Conservation (phyloP, 1,284 basidiomycete genomes). For the Ceratobasidium sp. region DNA sequence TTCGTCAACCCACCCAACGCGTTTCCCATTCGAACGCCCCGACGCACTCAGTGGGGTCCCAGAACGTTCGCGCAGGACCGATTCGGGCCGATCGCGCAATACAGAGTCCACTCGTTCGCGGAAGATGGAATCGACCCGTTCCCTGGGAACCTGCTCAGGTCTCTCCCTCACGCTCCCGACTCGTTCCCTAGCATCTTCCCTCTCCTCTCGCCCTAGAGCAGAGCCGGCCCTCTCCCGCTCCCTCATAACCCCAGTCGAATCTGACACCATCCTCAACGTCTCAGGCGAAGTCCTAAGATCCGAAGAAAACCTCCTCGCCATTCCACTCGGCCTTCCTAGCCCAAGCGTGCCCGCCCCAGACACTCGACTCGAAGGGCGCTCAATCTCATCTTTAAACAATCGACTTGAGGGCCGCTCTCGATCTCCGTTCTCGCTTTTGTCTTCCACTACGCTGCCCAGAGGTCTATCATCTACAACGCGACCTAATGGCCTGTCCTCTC, state of each 20-base stretch:
- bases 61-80: conserved; percentile 8
- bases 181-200: conserved; percentile 6
- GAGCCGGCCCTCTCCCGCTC: conserved; percentile 11
- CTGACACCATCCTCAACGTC: conserved; percentile 14
- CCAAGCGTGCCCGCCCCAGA: conserved; percentile 10
- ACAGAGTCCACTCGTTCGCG: conserved; percentile 15
- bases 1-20: conserved; percentile 33
- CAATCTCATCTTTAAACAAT: conserved; percentile 25
- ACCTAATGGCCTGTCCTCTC: not conserved
- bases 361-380: conserved; percentile 28
- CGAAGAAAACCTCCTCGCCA: conserved; percentile 26
- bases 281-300: conserved; percentile 18
- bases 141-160: not conserved
- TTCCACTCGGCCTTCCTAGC: conserved; percentile 22
- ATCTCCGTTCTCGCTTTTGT: conserved; percentile 1
- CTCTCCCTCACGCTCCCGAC: conserved; percentile 17
- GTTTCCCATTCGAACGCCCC: conserved; percentile 20
- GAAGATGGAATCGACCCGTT: conserved; percentile 29
- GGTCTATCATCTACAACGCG: not conserved
- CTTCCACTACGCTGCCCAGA: conserved; percentile 2
- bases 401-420: conserved; percentile 30
- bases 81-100: conserved; percentile 7
- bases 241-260: not conserved
- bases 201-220: not conserved
- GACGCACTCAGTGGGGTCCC: conserved; percentile 33